Evolutionary conservation across 345 rosid genomes (phyloP).

Genomic region (Moringa oleifera): DNA sequence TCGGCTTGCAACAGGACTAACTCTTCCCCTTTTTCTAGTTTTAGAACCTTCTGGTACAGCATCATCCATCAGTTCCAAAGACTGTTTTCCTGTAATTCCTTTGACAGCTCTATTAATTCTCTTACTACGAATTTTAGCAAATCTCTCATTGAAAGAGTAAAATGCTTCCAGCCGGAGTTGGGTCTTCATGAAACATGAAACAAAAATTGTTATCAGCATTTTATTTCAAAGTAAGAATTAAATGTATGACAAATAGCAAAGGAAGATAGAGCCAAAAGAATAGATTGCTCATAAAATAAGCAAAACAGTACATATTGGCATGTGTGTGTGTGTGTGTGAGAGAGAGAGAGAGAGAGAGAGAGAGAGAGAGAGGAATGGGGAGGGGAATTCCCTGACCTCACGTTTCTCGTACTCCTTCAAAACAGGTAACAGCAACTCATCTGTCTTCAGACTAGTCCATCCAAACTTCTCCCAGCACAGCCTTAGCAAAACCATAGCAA

Average conservation of each 20-base stretch:
- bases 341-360: neutral
- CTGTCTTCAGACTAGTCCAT: constrained; percentile 76
- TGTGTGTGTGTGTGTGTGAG: neutral
- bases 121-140: constrained; percentile 92
- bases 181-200: constrained; percentile 44
- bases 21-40: constrained; percentile 34
- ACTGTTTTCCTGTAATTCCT: constrained; percentile 64
- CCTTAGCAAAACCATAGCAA: constrained; percentile 32
- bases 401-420: constrained; percentile 84
- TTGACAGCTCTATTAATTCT: constrained; percentile 86
- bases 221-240: constrained; percentile 11
- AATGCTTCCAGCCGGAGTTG: constrained; percentile 96
- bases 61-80: constrained; percentile 42
- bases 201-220: constrained; percentile 18
- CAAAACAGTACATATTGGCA: neutral
- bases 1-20: constrained; percentile 20
- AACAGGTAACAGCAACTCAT: constrained; percentile 80
- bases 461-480: constrained; percentile 95
- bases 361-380: constrained; percentile 1
- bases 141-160: constrained; percentile 90
- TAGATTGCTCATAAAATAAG: neutral
- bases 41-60: constrained; percentile 30
- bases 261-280: too few relatives aligned
- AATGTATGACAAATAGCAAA: neutral
- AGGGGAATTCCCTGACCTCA: constrained; percentile 45